phyloP scores from a whole-genome alignment of 441 rosid species.

The California macrophylla region DNA sequence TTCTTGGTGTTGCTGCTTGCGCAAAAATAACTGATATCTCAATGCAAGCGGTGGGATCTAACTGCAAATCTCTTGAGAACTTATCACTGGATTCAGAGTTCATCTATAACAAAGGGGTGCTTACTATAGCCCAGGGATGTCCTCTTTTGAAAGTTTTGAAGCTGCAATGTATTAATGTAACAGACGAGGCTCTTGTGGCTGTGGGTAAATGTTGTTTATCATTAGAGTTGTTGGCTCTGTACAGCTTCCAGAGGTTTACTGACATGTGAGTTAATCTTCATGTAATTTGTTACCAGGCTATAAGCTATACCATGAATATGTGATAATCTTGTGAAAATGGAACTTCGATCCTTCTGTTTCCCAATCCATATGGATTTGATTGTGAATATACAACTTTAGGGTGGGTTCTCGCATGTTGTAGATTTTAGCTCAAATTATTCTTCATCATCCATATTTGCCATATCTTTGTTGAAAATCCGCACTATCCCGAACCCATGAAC shows the following conservation, averaged over 20 bases:
- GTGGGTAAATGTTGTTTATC: constrained; percentile 53
- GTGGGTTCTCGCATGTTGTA: neutral
- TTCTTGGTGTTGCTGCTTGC: constrained; percentile 75
- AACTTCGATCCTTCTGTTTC: neutral
- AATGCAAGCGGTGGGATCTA: constrained; percentile 56
- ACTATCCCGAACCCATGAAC: too few species aligned
- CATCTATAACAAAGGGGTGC: constrained; percentile 55
- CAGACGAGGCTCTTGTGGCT: constrained; percentile 55
- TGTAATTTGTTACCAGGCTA: neutral
- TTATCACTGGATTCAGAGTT: constrained; percentile 71
- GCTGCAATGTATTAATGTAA: constrained; percentile 62
- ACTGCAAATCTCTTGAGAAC: constrained; percentile 53
- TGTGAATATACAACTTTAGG: neutral
- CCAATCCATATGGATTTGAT: neutral
- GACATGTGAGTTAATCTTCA: constrained; percentile 47
- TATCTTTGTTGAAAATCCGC: too few species aligned
- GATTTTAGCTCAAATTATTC: neutral
- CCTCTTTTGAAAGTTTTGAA: constrained; percentile 52
- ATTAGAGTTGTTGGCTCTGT: constrained; percentile 65
- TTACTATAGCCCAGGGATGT: constrained; percentile 70
- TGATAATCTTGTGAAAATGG: neutral
- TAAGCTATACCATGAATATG: neutral
- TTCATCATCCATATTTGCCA: too few species aligned
- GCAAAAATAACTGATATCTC: constrained; percentile 62
- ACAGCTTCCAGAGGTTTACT: constrained; percentile 66